A percentile compares a stretch with the other conserved stretches of the same genome.
Conservation (phyloP, 108 stramenopile species). For the Pseudonitzschia multistriata region DNA sequence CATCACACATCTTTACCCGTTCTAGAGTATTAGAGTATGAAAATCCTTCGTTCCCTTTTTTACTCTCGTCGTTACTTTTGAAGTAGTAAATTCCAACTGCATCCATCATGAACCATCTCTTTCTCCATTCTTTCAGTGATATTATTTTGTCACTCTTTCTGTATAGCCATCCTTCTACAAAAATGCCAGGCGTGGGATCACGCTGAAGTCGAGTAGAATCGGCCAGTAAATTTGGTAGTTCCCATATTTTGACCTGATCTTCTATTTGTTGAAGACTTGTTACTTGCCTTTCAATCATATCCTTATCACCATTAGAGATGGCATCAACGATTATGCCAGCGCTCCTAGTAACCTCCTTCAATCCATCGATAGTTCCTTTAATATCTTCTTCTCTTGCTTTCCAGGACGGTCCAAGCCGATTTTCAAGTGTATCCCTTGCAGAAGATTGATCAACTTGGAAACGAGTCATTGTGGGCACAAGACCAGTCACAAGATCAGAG, state of each 20-base stretch:
- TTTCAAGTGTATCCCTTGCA: constrained; percentile 50
- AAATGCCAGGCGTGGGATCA: constrained; percentile 71
- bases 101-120: constrained; percentile 88
- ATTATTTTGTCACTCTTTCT: constrained; percentile 73
- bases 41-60: constrained; percentile 36
- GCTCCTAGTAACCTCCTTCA: constrained; percentile 48
- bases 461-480: constrained; percentile 54
- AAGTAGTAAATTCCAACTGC: constrained; percentile 80
- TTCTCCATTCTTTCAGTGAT: constrained; percentile 67
- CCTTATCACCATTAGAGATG: constrained; percentile 57
- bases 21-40: constrained; percentile 45
- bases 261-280: constrained; percentile 69
- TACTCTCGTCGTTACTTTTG: constrained; percentile 43
- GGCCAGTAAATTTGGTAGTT: constrained; percentile 59
- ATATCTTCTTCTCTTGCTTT: constrained; percentile 60
- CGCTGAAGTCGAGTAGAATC: constrained; percentile 70
- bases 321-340: constrained; percentile 54
- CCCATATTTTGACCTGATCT: constrained; percentile 72
- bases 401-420: constrained; percentile 62
- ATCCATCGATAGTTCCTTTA: constrained; percentile 48
- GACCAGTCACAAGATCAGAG: constrained; percentile 59
- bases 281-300: constrained; percentile 50
- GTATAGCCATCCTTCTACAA: constrained; percentile 87
- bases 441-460: constrained; percentile 67
- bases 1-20: constrained; percentile 87